phyloP scores from a whole-genome alignment of 2,329 filamentous ascomycete genomes.

The Monilinia vaccinii-corymbosi region DNA sequence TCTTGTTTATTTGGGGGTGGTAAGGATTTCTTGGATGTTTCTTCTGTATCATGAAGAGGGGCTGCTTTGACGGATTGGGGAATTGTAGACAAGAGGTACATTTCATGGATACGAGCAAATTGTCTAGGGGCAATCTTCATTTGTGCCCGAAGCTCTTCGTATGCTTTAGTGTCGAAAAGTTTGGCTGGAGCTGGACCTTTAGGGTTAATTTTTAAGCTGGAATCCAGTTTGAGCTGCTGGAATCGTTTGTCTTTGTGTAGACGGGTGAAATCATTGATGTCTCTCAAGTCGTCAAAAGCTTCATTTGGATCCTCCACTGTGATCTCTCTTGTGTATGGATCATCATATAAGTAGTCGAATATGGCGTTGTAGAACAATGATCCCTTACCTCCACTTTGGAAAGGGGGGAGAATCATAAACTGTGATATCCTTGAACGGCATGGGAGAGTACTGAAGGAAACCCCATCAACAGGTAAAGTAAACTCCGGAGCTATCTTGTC shows the following conservation, averaged over 20 bases:
- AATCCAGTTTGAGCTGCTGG: constrained; percentile 45
- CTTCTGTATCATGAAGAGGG: constrained; percentile 32
- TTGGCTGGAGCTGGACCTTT: constrained; percentile 40
- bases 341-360: constrained; percentile 57
- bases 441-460: constrained; percentile 51
- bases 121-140: constrained; percentile 70
- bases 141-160: constrained; percentile 48
- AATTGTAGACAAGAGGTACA: constrained; percentile 59
- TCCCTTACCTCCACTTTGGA: constrained; percentile 73
- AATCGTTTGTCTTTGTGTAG: constrained; percentile 53
- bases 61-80: constrained; percentile 47
- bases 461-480: constrained; percentile 29
- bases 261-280: constrained; percentile 61
- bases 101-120: constrained; percentile 65
- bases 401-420: constrained; percentile 83
- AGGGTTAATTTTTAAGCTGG: constrained; percentile 39
- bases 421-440: constrained; percentile 83
- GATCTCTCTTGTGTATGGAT: constrained; percentile 62
- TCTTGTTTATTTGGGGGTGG: constrained; percentile 36
- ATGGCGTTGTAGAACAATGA: constrained; percentile 73
- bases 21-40: constrained; percentile 20
- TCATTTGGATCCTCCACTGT: constrained; percentile 93
- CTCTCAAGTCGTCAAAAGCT: constrained; percentile 70
- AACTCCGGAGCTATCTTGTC: constrained; percentile 34
- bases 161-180: constrained; percentile 48